Evolutionary conservation across 108 stramenopile species (phyloP), one percentile per base, ranked within the genome.

Genomic region (Discostella stelligeroides): DNA sequence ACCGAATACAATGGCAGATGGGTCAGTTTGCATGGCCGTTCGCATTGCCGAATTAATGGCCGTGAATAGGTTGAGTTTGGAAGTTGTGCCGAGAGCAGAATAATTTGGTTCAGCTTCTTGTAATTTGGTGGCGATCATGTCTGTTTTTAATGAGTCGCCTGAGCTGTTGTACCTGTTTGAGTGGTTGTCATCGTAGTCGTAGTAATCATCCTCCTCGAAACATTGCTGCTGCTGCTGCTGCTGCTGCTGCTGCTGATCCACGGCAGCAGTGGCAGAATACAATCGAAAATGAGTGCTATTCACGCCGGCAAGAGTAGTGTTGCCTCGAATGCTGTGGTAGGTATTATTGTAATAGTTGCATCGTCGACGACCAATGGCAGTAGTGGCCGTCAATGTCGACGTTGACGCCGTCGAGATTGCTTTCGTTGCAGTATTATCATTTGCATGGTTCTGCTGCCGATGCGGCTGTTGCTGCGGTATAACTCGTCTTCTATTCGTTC

Each of bases 1-100:
- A 13, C 98, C 98, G 82, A 99, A 99, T 13, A 96, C 41, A 37
- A 97, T 88, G 21, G 91, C 85, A 0, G 70, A 76, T 2, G 76
- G 82, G 56, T 98, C 95, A 0, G 92, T 86, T 60, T 72, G 10
- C 59, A 91, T 49, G n/a, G 90, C 86, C 37, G 84, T 85, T 2
- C 55, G 48, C 70, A 91, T 83, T 67, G 92, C 89, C 24, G 90
- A 57, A 50, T 94, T 93, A 73, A 93, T 84, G 34, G 92, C 89
- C 0, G 86, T 84, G 68, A 90, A 90, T 17, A 93, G 81, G 71
- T 93, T 93, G 45, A 80, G 55, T 37, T 76, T 64, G 17, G 74
- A 62, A 3, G 73, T 75, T 4, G 73, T 37, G 0, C 77, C 77
- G 18, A 73, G 58, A 9, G 76, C 14, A 21, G 37, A 46, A 30